phyloP scores from a whole-genome alignment of 768 basidiomycete genomes.

The Fomitopsis pulvina region DNA sequence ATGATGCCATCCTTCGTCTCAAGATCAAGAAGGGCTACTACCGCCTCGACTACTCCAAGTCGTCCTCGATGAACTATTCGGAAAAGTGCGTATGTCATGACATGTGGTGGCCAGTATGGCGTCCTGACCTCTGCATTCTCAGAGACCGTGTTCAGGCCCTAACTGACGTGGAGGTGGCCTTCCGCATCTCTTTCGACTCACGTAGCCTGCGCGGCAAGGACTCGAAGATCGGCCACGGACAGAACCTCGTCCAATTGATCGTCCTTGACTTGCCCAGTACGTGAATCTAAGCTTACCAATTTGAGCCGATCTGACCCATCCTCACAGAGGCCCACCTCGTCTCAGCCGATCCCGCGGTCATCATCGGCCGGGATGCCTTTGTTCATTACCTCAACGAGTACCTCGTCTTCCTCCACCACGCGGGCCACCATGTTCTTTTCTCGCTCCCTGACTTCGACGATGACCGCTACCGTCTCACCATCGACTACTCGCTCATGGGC shows the following conservation, averaged over 20 bases:
- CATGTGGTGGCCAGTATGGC: not conserved
- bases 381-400: constrained; percentile 17
- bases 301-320: not conserved
- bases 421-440: constrained; percentile 25
- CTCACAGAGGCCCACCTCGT: constrained; percentile 9
- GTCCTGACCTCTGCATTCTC: not conserved
- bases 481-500: constrained; percentile 22
- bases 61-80: constrained; percentile 2
- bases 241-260: constrained; percentile 14
- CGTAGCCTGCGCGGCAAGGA: constrained; percentile 17
- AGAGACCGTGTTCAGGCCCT: constrained; percentile 11
- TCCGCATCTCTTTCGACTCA: constrained; percentile 19
- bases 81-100: not conserved
- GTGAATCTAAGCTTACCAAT: not conserved
- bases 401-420: constrained; percentile 20
- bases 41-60: constrained; percentile 16
- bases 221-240: constrained; percentile 17
- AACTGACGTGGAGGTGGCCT: constrained; percentile 13
- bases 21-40: constrained; percentile 20
- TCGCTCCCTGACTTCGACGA: constrained; percentile 27
- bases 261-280: constrained; percentile 14
- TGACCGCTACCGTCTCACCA: constrained; percentile 11
- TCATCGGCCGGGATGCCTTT: constrained; percentile 9
- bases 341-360: constrained; percentile 8
- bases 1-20: constrained; percentile 24